These are phyloP conservation scores for Jimgerdemannia flammicorona DNA, from an alignment of 192 early-diverging fungal genomes.

Conservation along the genomic window DNA sequence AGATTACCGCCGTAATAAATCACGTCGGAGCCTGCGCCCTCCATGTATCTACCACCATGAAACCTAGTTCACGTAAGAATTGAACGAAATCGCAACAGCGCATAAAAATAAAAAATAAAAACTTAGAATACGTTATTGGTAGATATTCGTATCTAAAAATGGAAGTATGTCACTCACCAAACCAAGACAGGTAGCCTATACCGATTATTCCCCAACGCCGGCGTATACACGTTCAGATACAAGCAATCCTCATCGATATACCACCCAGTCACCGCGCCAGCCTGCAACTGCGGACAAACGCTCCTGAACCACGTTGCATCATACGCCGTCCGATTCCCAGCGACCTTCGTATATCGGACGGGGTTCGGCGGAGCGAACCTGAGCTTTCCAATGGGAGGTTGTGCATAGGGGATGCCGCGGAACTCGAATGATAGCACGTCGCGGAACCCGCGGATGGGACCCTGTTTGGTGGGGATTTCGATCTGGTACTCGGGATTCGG, in stretches of 20 bases:
- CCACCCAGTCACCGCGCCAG: neutral
- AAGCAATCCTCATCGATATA: slow-evolving; percentile 24
- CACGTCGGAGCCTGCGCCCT: neutral
- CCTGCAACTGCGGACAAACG: slow-evolving; percentile 16
- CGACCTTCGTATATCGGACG: neutral
- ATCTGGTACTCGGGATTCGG: slow-evolving; percentile 14
- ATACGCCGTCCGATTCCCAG: slow-evolving; percentile 1
- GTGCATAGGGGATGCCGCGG: slow-evolving; percentile 25
- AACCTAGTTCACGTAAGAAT: neutral
- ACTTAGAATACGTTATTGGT: too few relatives aligned
- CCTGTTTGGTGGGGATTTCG: slow-evolving; percentile 3
- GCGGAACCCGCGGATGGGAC: slow-evolving; percentile 19
- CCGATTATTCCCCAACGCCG: slow-evolving; percentile 13
- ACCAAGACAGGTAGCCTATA: slow-evolving; percentile 26
- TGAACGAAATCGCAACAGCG: too few relatives aligned
- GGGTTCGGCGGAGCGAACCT: slow-evolving; percentile 13
- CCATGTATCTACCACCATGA: neutral
- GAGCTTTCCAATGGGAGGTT: slow-evolving; percentile 16
- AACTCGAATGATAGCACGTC: slow-evolving; percentile 26
- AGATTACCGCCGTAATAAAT: neutral
- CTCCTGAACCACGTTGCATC: slow-evolving; percentile 11
- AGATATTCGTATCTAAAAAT: too few relatives aligned
- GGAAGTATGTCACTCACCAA: neutral
- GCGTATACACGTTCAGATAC: slow-evolving; percentile 29
- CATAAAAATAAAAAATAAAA: too few relatives aligned